These are phyloP conservation scores for Shiraia sp. DNA, from an alignment of 2,329 filamentous ascomycete species.

Conservation along the genomic window DNA sequence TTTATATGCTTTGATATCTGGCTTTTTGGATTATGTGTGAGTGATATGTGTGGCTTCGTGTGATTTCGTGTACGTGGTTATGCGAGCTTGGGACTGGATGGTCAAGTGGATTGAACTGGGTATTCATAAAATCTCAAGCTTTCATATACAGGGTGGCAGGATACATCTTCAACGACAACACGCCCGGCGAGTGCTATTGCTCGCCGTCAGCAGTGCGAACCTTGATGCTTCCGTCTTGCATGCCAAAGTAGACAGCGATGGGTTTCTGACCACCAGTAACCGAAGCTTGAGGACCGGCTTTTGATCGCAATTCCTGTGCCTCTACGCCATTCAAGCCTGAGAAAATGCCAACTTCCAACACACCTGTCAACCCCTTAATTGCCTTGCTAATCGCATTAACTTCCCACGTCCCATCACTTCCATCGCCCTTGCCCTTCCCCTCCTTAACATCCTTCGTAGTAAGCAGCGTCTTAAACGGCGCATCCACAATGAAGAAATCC, in stretches of 20 bases:
- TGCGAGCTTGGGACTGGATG: not conserved
- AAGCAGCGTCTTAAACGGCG: slow-evolving; percentile 76
- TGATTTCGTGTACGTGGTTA: not conserved
- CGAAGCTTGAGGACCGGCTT: slow-evolving; percentile 43
- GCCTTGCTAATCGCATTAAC: slow-evolving; percentile 72
- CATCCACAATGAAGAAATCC: slow-evolving; percentile 88
- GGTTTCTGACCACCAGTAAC: slow-evolving; percentile 75
- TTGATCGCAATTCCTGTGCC: slow-evolving; percentile 54
- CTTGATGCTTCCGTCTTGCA: slow-evolving; percentile 63
- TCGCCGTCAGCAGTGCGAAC: slow-evolving; percentile 37
- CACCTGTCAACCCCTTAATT: slow-evolving; percentile 81
- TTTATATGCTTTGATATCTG: slow-evolving; percentile 11
- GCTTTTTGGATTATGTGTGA: no score
- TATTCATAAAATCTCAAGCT: no score
- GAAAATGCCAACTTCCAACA: slow-evolving; percentile 92
- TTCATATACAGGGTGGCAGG: no score
- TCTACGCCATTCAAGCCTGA: slow-evolving; percentile 77
- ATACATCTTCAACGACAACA: no score
- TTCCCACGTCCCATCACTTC: slow-evolving; percentile 74
- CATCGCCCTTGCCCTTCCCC: slow-evolving; percentile 52
- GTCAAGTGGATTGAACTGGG: no score
- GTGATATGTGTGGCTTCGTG: no score
- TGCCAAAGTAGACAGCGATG: slow-evolving; percentile 91
- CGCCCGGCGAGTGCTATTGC: no score
- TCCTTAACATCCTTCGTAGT: slow-evolving; percentile 61